Evolutionary conservation across 2,329 filamentous ascomycete genomes (phyloP).

Genomic region (Tolypocladium guangdongense): DNA sequence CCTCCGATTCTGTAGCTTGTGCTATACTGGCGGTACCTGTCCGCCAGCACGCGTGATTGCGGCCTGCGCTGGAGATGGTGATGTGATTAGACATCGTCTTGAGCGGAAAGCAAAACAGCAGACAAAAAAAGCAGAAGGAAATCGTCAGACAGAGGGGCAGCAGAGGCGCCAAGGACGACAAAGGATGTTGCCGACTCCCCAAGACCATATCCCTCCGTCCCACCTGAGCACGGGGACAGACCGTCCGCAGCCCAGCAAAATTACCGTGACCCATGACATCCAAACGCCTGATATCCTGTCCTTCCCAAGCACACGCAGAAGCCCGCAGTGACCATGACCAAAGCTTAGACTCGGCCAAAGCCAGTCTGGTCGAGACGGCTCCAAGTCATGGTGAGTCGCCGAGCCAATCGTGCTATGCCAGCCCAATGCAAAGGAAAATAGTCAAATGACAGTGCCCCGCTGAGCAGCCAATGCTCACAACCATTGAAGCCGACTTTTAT

Average conservation of each 20-base stretch:
- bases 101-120: background rate
- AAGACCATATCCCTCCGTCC: background rate
- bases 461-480: background rate
- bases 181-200: background rate
- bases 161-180: background rate
- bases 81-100: background rate
- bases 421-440: background rate
- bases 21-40: conserved; percentile 3
- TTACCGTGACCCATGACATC: conserved; percentile 4
- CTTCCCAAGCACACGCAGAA: conserved; percentile 1
- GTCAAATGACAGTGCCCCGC: background rate
- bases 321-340: background rate
- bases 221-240: background rate
- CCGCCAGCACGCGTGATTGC: conserved; percentile 4
- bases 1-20: background rate
- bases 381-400: background rate
- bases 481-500: background rate
- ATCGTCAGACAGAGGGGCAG: background rate
- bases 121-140: background rate
- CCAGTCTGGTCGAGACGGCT: background rate
- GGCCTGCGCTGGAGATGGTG: conserved; percentile 2
- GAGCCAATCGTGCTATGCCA: background rate
- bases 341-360: background rate
- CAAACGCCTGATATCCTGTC: conserved; percentile 7
- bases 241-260: conserved; percentile 1